Base-by-base conservation (phyloP, 495 filamentous ascomycete genomes). In the Haplographium delicatum region DNA sequence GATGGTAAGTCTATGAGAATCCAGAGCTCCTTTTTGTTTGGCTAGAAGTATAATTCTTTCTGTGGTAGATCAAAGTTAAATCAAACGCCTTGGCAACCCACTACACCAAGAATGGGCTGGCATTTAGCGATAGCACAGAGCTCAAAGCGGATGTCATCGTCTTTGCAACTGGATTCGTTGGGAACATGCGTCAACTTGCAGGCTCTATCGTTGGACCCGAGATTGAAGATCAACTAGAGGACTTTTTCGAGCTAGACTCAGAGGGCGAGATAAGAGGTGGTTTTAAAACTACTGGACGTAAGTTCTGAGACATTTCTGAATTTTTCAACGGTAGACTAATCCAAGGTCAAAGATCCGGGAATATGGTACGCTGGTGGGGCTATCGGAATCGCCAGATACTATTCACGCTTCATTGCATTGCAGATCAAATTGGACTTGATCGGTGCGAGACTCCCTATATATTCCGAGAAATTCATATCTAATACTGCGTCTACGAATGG, bases 151-250 rank as follows among this genome's bases (percentile, higher is more conserved):
- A 71, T 33, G 62, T 62, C 0, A 56, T 71, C 8, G 33, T 71
- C 4, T 71, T 66, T 60, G 65, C 60, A 39, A 71, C 66, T 0
- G 68, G 66, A 18, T 71, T 65, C 44, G 53, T 50, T 4, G 63
- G 65, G 22, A 37, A 67, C 39, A 50, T 50, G n/a, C 48, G 52
- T n/a, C 23, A 27, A 2, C 46, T 42, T 4, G 62, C 50, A 10
- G 49, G 11, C 0, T 51, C 60, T 43, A 37, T 65, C 10, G 18
- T 64, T 1, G 63, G 61, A 2, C 16, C 9, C 9, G 62, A 68
- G 13, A 56, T 68, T 26, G 65, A 56, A 0, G 59, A 45, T 0
- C 41, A 54, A 40, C 5, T 70, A 20, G 68, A 67, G 38, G 57
- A 48, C 15, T 63, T 57, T 10, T 66, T 45, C 43, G 62, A 56